Evolutionary conservation across 2,329 filamentous ascomycete genomes (phyloP), one percentile per base, ranked within the genome.

Genomic region (Botryotinia convoluta): DNA sequence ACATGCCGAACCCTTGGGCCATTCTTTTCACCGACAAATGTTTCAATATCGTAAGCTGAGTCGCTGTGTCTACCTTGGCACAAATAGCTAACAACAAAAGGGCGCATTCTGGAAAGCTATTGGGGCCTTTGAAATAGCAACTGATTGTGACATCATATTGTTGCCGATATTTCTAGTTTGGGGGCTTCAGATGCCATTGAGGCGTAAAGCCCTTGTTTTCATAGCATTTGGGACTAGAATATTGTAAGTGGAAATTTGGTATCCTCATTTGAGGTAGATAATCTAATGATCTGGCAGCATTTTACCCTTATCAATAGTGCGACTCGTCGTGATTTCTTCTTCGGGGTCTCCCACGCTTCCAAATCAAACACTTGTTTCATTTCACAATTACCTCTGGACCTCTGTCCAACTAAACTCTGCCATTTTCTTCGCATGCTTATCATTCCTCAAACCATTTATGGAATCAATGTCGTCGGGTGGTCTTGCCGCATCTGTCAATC

Each of bases 91-190:
- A 48, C 54, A 35, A 5, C 32, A 37, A 9, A 26, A 73, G 72
- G 48, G 59, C 20, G 57, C 79, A 78, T 16, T 82, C 80, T 88
- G 87, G 82, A 84, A 87, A 45, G 83, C 84, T 62, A 87, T 87
- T 72, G 85, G 84, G 2, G 81, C 83, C 0, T 83, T 85, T 8
- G 86, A 84, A 7, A 84, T 87, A 45, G 74, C 85, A 14, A 85
- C 83, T 26, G 85, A 87, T 74, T 74, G 86, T 10, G 78, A 81
- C 54, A 86, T 87, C 69, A 76, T 87, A 39, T 71, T 83, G 16
- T 77, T 87, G 44, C 86, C 86, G 1, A 77, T 86, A 0, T 82
- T 83, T 6, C 82, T 84, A 64, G 83, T 87, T 4, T 86, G 85
- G 85, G 81, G 81, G 62, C 78, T 87, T 26, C 83, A 84, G 62